Evolutionary conservation across 2,329 filamentous ascomycete genomes (phyloP), one percentile per base, ranked within the genome.

Genomic region (Aspergillus cejpii): DNA sequence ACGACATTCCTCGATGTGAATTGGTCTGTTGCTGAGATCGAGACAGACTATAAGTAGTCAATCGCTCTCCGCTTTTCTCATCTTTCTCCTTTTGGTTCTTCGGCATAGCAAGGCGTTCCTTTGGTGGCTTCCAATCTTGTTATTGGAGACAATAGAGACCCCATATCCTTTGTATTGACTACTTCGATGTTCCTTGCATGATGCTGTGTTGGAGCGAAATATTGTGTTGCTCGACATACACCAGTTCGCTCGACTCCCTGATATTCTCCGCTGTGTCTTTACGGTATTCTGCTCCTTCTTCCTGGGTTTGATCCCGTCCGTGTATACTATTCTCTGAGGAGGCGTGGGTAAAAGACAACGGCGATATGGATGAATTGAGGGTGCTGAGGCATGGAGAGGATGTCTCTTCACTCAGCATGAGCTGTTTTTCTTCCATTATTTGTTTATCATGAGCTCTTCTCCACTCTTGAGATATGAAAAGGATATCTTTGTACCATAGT

Each of bases 21-120:
- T 3, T 19, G 5, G 11, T 34, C 10, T 15, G 6, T 20, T 5
- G 8, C 11, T 34, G 15, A 20, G 31, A 24, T 34, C 17, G 31
- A 17, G 31, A 34, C 17, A 12, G 15, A 20, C 31, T 6, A 34
- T 15, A 17, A 34, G 17, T 8, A 39, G 23, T 38, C 45, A n/a
- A 4, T 17, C 44, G 33, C 31, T 47, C 41, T 39, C 37, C 48
- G 20, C 41, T 43, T 28, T 28, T 40, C 29, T 41, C 15, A 10
- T 33, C 15, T 39, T 42, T 48, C 42, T 52, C 48, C 41, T 52
- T 43, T 57, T 51, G 41, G 51, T 59, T 58, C 63, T 56, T 45
- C 51, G 56, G 64, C 65, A 68, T 68, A 68, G 65, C 65, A 68
- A 60, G 65, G 65, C 64, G 65, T 68, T 66, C 55, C 14, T 34